phyloP scores from a whole-genome alignment of 345 rosid species.

The Linum usitatissimum region DNA sequence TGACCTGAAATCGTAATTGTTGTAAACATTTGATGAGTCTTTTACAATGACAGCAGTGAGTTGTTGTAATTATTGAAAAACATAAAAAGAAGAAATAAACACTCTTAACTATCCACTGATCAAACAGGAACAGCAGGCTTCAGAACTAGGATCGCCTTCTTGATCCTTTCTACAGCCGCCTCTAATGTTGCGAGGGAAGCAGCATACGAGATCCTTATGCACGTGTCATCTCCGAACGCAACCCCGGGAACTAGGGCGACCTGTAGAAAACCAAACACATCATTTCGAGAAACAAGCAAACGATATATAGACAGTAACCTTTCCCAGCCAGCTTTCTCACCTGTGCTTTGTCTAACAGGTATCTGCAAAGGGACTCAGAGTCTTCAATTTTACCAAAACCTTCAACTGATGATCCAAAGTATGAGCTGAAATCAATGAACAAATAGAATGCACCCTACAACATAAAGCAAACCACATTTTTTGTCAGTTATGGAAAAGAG shows the following conservation, averaged over 20 bases:
- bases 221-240: slow-evolving; percentile 89
- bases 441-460: slow-evolving; percentile 97
- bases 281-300: background rate
- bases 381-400: slow-evolving; percentile 66
- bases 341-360: slow-evolving; percentile 55
- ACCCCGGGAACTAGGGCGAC: slow-evolving; percentile 95
- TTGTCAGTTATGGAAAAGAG: background rate
- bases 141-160: slow-evolving; percentile 50
- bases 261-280: slow-evolving; percentile 21
- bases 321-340: slow-evolving; percentile 14
- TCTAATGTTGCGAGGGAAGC: slow-evolving; percentile 63
- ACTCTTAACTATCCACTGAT: background rate
- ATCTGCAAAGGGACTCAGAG: slow-evolving; percentile 43
- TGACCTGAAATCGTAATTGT: no score
- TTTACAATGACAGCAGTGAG: no score
- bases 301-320: background rate
- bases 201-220: slow-evolving; percentile 85
- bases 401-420: slow-evolving; percentile 66
- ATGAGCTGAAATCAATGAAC: slow-evolving; percentile 70
- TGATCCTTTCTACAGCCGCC: slow-evolving; percentile 75
- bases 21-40: no score
- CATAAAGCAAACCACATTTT: slow-evolving; percentile 10
- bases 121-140: slow-evolving; percentile 43
- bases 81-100: background rate
- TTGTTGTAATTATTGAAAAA: no score